A percentile compares a stretch with the other conserved stretches of the same genome.
Conservation (phyloP, 1,284 basidiomycete species). For the Stygiomarasmius scandens region DNA sequence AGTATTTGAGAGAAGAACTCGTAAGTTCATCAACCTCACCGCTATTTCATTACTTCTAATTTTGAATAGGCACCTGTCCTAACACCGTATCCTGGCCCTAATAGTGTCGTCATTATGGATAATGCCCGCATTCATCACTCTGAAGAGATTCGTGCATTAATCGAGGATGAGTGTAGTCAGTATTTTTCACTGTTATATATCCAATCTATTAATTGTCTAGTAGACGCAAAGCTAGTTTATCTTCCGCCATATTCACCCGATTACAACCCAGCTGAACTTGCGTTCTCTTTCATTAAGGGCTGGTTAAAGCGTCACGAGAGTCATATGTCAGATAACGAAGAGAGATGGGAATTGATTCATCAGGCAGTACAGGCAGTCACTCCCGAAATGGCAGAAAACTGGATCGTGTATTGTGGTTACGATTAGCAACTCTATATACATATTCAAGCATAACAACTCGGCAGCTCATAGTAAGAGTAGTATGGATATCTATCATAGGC, state of each 20-base stretch:
- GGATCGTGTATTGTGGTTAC: conserved; percentile 3
- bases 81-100: conserved; percentile 5
- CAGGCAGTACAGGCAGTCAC: not conserved
- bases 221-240: conserved; percentile 1
- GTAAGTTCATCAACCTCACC: conserved; percentile 15
- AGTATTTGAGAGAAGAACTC: conserved; percentile 28
- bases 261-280: not conserved
- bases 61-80: not conserved
- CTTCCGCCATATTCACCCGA: conserved; percentile 4
- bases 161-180: conserved; percentile 1
- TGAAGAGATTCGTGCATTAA: not conserved
- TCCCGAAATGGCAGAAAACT: not conserved
- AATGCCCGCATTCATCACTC: conserved; percentile 1
- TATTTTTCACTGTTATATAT: not conserved
- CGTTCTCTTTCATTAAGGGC: not conserved
- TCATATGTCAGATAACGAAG: not conserved
- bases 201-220: not conserved
- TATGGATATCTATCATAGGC: no score
- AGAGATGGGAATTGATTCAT: not conserved
- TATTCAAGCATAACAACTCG: not conserved
- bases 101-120: conserved; percentile 1
- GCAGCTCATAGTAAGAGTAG: no score
- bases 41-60: not conserved
- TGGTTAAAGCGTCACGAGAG: not conserved
- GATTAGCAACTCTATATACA: not conserved